A percentile compares a stretch with the other conserved stretches of the same genome.
phyloP scores from a whole-genome alignment of 2,329 filamentous ascomycete genomes.

The Trichoderma pleuroti region DNA sequence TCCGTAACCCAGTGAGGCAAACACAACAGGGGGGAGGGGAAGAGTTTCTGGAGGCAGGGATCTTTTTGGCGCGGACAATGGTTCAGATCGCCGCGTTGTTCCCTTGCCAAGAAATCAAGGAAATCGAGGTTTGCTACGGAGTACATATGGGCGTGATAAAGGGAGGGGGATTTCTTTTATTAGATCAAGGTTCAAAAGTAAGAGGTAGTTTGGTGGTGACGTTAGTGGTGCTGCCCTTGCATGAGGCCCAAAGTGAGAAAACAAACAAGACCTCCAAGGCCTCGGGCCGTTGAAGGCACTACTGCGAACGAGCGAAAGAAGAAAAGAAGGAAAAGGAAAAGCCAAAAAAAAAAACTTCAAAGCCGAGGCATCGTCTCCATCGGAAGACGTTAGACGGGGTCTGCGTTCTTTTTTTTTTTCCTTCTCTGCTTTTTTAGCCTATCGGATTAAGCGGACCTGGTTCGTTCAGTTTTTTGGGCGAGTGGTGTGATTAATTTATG shows the following conservation, averaged over 20 bases:
- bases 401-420: background rate
- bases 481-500: conserved; percentile 2
- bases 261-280: background rate
- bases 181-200: background rate
- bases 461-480: background rate
- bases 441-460: conserved; percentile 8
- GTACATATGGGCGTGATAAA: background rate
- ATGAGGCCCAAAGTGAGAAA: background rate
- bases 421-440: background rate
- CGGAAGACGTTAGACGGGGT: background rate
- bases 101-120: conserved; percentile 13
- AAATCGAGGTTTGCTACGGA: background rate
- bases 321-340: background rate
- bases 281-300: background rate
- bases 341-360: background rate
- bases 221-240: background rate
- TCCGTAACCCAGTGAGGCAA: background rate
- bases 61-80: background rate
- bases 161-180: background rate
- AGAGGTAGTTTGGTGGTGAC: background rate
- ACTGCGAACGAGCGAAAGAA: background rate
- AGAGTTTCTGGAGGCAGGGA: background rate
- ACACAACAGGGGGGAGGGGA: background rate
- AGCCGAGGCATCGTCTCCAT: conserved; percentile 1
- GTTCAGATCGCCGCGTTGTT: background rate